phyloP scores from a whole-genome alignment of 116 monocot species.

The Phalaenopsis hybrid region DNA sequence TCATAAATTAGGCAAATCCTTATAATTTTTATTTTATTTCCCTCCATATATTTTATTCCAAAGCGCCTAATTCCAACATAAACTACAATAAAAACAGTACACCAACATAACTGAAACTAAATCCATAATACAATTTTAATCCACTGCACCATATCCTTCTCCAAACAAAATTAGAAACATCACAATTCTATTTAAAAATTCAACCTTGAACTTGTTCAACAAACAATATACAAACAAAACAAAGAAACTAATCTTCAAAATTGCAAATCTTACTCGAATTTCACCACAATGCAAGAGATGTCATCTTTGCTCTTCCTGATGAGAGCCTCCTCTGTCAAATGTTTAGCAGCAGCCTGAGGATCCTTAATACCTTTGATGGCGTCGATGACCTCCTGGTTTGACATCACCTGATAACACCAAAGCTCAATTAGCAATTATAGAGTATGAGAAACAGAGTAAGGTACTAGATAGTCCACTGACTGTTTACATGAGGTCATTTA shows the following conservation, averaged over 20 bases:
- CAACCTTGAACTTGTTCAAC: neutral
- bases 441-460: neutral
- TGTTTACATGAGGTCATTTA: too few species aligned
- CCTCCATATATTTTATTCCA: too few species aligned
- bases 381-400: conserved; percentile 73
- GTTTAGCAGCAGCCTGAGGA: conserved; percentile 59
- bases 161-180: neutral
- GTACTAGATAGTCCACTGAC: too few species aligned
- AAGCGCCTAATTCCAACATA: too few species aligned
- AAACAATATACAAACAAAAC: neutral
- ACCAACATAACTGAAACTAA: neutral
- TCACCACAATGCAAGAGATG: conserved; percentile 81
- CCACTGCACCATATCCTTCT: neutral
- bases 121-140: neutral
- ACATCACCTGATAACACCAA: conserved; percentile 49
- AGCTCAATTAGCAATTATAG: neutral
- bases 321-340: conserved; percentile 56
- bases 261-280: conserved; percentile 14
- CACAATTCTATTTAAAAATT: neutral
- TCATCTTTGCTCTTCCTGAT: conserved; percentile 71
- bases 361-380: conserved; percentile 56
- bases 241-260: neutral
- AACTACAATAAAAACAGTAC: too few species aligned
- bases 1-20: too few species aligned
- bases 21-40: too few species aligned